Conservation (phyloP, 495 filamentous ascomycete genomes). For the Neurospora sp. region DNA sequence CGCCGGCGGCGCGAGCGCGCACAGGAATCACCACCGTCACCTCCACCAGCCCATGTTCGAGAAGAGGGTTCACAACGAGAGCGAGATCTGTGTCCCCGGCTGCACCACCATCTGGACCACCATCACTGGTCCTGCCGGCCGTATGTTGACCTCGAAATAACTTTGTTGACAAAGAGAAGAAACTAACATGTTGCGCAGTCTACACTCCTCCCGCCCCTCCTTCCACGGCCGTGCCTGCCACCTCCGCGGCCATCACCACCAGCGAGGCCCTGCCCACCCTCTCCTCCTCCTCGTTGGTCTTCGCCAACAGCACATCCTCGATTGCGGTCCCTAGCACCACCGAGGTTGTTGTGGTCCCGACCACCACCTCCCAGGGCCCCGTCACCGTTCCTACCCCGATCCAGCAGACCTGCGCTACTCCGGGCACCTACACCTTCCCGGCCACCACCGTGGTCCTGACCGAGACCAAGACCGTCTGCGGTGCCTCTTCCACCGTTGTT, state of each 20-base stretch:
- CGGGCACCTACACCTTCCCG: slow-evolving; percentile 73
- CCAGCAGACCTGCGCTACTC: slow-evolving; percentile 56
- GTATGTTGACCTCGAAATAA: slow-evolving; percentile 29
- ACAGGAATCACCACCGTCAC: slow-evolving; percentile 46
- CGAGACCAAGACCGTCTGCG: slow-evolving; percentile 55
- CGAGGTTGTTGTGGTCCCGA: background rate
- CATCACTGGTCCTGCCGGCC: slow-evolving; percentile 48
- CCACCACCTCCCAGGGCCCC: slow-evolving; percentile 23
- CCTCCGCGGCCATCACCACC: slow-evolving; percentile 6
- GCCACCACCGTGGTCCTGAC: slow-evolving; percentile 63
- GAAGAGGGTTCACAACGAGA: slow-evolving; percentile 32
- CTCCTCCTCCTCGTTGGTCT: background rate
- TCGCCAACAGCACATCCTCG: background rate
- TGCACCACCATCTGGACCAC: slow-evolving; percentile 59
- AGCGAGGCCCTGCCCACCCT: background rate
- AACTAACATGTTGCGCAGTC: slow-evolving; percentile 3
- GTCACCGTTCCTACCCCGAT: slow-evolving; percentile 52
- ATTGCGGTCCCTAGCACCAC: slow-evolving; percentile 10
- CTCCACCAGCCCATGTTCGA: slow-evolving; percentile 51
- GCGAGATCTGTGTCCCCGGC: slow-evolving; percentile 41
- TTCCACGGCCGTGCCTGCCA: slow-evolving; percentile 12
- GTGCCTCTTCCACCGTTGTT: slow-evolving; percentile 50
- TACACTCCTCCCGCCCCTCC: slow-evolving; percentile 30
- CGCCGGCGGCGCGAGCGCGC: slow-evolving; percentile 49
- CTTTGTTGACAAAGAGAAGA: background rate